phyloP scores from a whole-genome alignment of 2,329 filamentous ascomycete species.

The Akanthomyces lecanii region DNA sequence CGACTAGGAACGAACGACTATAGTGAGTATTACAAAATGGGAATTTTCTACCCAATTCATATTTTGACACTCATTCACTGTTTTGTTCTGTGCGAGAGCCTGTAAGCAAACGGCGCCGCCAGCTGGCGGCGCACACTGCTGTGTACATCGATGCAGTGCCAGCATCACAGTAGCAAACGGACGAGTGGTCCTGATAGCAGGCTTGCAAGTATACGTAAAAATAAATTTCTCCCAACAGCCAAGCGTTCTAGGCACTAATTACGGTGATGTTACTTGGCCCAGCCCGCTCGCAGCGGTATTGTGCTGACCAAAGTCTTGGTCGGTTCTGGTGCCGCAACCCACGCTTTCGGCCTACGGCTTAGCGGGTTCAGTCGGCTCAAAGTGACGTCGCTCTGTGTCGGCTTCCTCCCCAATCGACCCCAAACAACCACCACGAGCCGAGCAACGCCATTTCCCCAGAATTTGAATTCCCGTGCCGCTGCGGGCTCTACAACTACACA shows the following conservation, averaged over 20 bases:
- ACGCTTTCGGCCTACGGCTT: conserved; percentile 10
- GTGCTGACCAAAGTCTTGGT: background rate
- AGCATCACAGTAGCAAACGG: background rate
- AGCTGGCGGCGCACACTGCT: conserved; percentile 4
- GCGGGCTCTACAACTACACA: conserved; percentile 10
- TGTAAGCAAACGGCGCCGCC: background rate
- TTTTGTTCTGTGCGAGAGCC: background rate
- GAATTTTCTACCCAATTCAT: no score
- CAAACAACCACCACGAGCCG: conserved; percentile 16
- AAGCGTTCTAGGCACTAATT: background rate
- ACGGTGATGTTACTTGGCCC: background rate
- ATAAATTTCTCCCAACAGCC: background rate
- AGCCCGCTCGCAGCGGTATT: background rate
- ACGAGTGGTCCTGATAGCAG: background rate
- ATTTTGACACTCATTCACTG: background rate
- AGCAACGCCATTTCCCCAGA: conserved; percentile 11
- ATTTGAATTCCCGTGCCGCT: conserved; percentile 10
- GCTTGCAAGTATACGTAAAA: background rate
- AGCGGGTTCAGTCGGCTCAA: conserved; percentile 34
- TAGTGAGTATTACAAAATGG: background rate
- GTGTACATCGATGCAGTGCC: background rate
- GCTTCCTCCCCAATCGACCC: conserved; percentile 14
- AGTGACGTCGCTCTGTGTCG: conserved; percentile 24
- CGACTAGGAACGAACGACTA: background rate
- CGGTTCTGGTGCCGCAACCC: background rate